Percentiles rank a stretch among this genome's conserved stretches.
phyloP scores from a whole-genome alignment of 1,139 yeast species.

The Yamadazyma kanchanaburiensis region DNA sequence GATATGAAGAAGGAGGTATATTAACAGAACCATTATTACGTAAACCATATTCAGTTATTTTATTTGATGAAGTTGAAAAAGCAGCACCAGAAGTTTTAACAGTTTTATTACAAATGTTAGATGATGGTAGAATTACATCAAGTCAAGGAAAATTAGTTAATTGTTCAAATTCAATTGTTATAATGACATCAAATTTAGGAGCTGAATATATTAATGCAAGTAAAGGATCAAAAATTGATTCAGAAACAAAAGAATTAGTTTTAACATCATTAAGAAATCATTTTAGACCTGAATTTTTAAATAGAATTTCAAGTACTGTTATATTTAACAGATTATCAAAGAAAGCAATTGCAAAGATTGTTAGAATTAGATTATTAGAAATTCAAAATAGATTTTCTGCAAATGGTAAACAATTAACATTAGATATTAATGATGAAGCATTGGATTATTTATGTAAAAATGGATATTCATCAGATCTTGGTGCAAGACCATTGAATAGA shows the following conservation, averaged over 20 bases:
- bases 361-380: constrained; percentile 76
- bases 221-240: constrained; percentile 60
- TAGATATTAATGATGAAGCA: constrained; percentile 71
- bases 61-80: constrained; percentile 96
- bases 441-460: constrained; percentile 74
- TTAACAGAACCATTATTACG: constrained; percentile 88
- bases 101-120: constrained; percentile 83
- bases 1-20: constrained; percentile 97
- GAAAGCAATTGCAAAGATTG: constrained; percentile 90
- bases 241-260: constrained; percentile 68
- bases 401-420: constrained; percentile 72
- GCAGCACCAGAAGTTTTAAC: constrained; percentile 99
- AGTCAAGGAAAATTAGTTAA: constrained; percentile 92
- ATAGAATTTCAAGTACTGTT: constrained; percentile 90
- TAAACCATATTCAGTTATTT: constrained; percentile 89
- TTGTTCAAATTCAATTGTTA: constrained; percentile 87
- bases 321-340: constrained; percentile 89
- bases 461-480: constrained; percentile 91
- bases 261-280: constrained; percentile 85
- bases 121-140: constrained; percentile 94
- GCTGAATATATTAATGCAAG: constrained; percentile 82
- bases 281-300: constrained; percentile 96
- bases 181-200: constrained; percentile 97
- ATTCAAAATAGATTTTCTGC: constrained; percentile 80
- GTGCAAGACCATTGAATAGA: constrained; percentile 97